Base-by-base conservation (phyloP, 2,329 filamentous ascomycete genomes). In the Alternaria arbusti region DNA sequence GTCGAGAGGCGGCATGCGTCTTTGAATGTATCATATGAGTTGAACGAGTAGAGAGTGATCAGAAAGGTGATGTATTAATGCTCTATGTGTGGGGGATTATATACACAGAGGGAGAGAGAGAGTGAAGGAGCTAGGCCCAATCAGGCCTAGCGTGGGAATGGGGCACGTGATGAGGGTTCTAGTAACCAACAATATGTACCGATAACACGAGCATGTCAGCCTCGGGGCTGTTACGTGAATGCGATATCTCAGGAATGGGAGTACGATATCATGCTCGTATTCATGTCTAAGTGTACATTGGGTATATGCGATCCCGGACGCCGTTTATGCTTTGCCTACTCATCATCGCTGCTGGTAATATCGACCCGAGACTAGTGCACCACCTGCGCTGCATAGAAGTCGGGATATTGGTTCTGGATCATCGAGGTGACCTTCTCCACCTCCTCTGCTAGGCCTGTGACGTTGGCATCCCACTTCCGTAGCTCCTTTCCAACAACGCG, bases 391-490 rank as follows among this genome's bases (percentile, higher is more conserved):
- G 83, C 82, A 68, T 84, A 84, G 70, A 83, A 85, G 25, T 79
- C 80, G 22, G 96, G 94, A 79, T 95, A 93, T 76, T 92, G 88
- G 68, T 88, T 88, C 78, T 96, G 91, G 69, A 98, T 85, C 70
- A 90, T 87, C 46, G 92, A 93, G 15, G 93, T 92, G 65, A 96
- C 89, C 70, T 90, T 91, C 81, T 97, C 95, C 6, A 97, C 92
- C 77, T 97, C 93, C 79, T 98, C 94, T 3, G 94, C 90, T 59
- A 98, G 79, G 26, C 89, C 90, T 78, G 95, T 90, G 20, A 98
- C 93, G 71, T 96, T 96, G 30, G 88, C 86, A 80, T 98, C 95
- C 95, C 95, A 98, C 72, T 90, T 88, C 49, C 92, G 88, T 79
- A 97, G 86, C 81, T 94, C 90, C 78, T 87, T 88, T 62, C 88